phyloP scores from a whole-genome alignment of 352 stramenopile species.

The Globisporangium viniferum region DNA sequence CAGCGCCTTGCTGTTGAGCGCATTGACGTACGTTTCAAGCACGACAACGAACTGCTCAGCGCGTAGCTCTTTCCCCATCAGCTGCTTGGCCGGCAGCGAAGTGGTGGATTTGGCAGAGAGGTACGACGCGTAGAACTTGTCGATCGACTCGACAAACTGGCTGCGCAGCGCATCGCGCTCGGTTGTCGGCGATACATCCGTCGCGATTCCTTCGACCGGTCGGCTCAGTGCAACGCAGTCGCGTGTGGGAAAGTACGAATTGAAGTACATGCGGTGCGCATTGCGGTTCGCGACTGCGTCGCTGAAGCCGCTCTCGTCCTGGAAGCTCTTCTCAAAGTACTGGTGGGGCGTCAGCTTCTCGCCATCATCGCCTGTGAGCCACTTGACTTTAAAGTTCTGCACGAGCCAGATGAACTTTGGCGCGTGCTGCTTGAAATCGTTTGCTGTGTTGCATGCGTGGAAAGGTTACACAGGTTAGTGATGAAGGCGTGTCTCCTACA shows the following conservation, averaged over 20 bases:
- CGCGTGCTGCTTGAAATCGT: conserved; percentile 44
- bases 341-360: conserved; percentile 41
- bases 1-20: conserved; percentile 36
- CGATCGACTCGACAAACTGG: conserved; percentile 56
- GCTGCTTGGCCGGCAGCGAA: conserved; percentile 36
- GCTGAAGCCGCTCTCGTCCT: conserved; percentile 52
- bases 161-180: conserved; percentile 34
- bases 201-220: conserved; percentile 32
- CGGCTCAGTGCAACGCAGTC: conserved; percentile 52
- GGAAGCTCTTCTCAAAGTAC: conserved; percentile 49
- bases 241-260: conserved; percentile 37
- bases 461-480: background rate
- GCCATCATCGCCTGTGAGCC: conserved; percentile 40
- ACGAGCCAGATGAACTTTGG: conserved; percentile 63
- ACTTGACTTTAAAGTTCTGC: conserved; percentile 71
- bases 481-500: background rate
- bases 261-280: conserved; percentile 55
- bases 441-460: conserved; percentile 12
- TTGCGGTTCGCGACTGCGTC: conserved; percentile 52
- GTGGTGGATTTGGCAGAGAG: conserved; percentile 31
- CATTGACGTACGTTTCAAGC: conserved; percentile 39
- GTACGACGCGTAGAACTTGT: conserved; percentile 42
- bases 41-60: conserved; percentile 38
- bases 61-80: conserved; percentile 38
- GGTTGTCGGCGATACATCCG: conserved; percentile 7